Evolutionary conservation across 2,329 filamentous ascomycete genomes (phyloP), one percentile per base, ranked within the genome.

Genomic region (Colletotrichum simmondsii): DNA sequence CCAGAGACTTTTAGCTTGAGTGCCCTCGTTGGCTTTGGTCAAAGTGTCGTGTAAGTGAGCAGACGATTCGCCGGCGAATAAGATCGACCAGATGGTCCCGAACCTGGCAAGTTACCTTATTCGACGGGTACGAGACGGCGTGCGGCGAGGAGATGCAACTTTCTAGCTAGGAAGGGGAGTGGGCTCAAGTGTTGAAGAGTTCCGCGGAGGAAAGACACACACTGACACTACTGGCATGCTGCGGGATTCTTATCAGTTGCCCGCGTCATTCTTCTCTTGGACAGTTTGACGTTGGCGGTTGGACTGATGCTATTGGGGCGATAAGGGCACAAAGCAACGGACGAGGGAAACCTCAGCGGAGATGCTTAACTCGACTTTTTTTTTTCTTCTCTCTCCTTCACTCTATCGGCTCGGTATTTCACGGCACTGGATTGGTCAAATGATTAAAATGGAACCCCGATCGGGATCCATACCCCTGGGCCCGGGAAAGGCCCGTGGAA

Each of bases 131-230:
- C 22, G 56, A 42, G 28, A 69, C 67, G 67, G 52, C 61, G 58
- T 28, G 42, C 26, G 74, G 77, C 77, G 77, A 80, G 79, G 79
- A 80, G 79, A 80, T 80, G 75, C 75, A 78, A 75, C 59, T 76
- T 76, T 67, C 76, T 64, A 65, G 14, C 60, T 61, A 68, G 42
- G 42, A 37, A 37, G 37, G 30, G 30, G 22, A 26, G 12, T 16
- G 46, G 30, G 30, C 56, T 46, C 28, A 19, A 60, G 63, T 58
- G 42, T 46, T 26, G 19, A 67, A 54, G 30, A 26, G 35, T 71
- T 49, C 71, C 71, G 71, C 71, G 71, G 71, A 73, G 46, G 46
- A 52, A 59, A 54, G 46, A 65, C 22, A 32, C 54, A 16, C n/a
- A 57, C 22, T 65, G n/a, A 57, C 53, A 30, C 37, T 11, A 57